Conservation (phyloP, 73 alveolate species). For the Paramecium bursaria region DNA sequence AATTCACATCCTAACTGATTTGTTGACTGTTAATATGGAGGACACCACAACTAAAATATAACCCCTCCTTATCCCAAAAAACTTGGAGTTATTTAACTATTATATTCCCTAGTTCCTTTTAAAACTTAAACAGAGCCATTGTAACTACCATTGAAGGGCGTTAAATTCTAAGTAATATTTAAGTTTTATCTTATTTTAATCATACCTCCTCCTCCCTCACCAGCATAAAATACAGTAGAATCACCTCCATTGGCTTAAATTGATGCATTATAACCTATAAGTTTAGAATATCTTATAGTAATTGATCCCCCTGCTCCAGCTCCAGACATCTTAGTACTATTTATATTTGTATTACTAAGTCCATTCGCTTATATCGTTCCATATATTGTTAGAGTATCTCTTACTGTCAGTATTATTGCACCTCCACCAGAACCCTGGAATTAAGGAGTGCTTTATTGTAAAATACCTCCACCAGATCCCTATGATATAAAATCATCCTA, state of each 20-base stretch:
- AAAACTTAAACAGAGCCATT: background rate
- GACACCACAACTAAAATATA: background rate
- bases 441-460: no score
- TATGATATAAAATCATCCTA: background rate
- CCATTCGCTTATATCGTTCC: background rate
- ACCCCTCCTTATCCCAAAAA: background rate
- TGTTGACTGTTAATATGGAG: background rate
- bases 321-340: background rate
- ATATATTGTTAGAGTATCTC: no score
- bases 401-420: background rate
- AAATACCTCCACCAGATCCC: conserved; percentile 63
- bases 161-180: background rate
- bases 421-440: conserved; percentile 64
- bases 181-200: background rate
- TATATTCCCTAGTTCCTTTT: background rate
- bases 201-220: conserved; percentile 62
- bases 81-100: background rate
- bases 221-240: background rate
- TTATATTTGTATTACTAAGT: background rate
- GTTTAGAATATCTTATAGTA: background rate
- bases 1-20: background rate
- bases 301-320: conserved; percentile 46
- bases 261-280: background rate
- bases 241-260: conserved; percentile 17
- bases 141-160: background rate